These are phyloP conservation scores for Solanum chacoense DNA, from an alignment of 305 asterid genomes.

Conservation along the genomic window DNA sequence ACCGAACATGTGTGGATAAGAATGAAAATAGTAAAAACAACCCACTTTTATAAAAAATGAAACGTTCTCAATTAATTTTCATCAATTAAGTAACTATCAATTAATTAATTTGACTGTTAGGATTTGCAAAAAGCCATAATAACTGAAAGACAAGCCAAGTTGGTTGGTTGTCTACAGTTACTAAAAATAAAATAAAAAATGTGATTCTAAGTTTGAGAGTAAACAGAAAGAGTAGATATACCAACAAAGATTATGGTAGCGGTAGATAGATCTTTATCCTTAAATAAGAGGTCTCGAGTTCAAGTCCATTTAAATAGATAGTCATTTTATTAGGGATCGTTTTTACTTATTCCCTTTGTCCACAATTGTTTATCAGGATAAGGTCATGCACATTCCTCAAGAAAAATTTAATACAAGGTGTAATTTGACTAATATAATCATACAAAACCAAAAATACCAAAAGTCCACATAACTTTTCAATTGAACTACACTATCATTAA, in stretches of 20 bases:
- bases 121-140: background rate
- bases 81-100: background rate
- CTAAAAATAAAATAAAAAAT: background rate
- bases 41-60: background rate
- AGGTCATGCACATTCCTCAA: too few species aligned
- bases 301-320: too few species aligned
- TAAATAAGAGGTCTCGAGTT: background rate
- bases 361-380: too few species aligned
- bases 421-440: too few species aligned
- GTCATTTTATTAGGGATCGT: background rate
- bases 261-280: background rate
- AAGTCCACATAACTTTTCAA: too few species aligned
- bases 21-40: background rate
- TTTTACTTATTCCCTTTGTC: too few species aligned
- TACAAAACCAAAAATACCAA: too few species aligned
- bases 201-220: background rate
- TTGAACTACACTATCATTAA: too few species aligned
- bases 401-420: too few species aligned
- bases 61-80: background rate
- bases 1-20: background rate
- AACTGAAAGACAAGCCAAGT: background rate
- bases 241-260: background rate
- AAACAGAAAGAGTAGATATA: background rate
- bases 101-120: background rate
- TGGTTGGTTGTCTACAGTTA: conserved; percentile 7